These are phyloP conservation scores for Metschnikowia bowlesiae DNA, from an alignment of 805 yeast species.

Conservation along the genomic window DNA sequence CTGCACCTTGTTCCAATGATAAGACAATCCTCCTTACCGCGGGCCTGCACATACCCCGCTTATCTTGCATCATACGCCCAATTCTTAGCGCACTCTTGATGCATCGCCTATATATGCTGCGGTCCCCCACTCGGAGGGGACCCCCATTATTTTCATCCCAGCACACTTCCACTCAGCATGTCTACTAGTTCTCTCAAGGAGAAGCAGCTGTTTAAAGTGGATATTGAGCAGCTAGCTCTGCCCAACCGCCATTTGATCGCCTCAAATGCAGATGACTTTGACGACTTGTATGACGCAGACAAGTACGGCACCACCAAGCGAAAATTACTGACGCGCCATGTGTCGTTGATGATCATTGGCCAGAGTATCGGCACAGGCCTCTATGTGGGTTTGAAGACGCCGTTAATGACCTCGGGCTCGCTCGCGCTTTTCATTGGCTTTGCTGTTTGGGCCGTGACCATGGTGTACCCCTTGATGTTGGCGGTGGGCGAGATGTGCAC, in stretches of 20 bases:
- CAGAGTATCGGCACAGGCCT: conserved; percentile 35
- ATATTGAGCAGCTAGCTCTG: conserved; percentile 12
- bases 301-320: conserved; percentile 31
- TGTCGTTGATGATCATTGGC: conserved; percentile 33
- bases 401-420: conserved; percentile 31
- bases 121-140: not conserved
- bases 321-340: conserved; percentile 28
- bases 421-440: conserved; percentile 32
- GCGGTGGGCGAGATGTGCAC: conserved; percentile 37
- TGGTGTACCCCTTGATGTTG: conserved; percentile 35
- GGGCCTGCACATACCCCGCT: not conserved
- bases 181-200: conserved; percentile 2
- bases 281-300: conserved; percentile 24
- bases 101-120: not conserved
- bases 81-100: not conserved
- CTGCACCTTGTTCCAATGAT: not conserved
- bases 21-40: not conserved
- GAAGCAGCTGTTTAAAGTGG: conserved; percentile 9
- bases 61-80: conserved; percentile 1
- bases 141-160: too few species aligned
- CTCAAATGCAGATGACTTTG: conserved; percentile 20
- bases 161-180: not conserved
- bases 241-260: conserved; percentile 8
- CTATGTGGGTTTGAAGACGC: conserved; percentile 29
- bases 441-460: conserved; percentile 26